Evolutionary conservation across 345 rosid species (phyloP), one percentile per base, ranked within the genome.

Genomic region (Gossypium sturtianum): DNA sequence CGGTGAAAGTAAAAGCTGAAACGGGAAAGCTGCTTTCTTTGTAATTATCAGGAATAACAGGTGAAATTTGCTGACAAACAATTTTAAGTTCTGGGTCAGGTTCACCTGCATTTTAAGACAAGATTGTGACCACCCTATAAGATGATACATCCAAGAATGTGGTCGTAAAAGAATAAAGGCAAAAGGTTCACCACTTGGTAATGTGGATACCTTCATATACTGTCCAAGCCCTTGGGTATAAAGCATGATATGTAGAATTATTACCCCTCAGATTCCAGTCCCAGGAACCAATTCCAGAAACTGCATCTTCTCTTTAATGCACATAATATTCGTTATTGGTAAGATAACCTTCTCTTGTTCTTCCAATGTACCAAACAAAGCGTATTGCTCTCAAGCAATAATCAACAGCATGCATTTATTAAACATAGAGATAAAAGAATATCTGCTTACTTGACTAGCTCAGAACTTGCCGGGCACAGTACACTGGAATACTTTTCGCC

Each of bases 141-240:
- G 75, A 73, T 17, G 48, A 62, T n/a, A 65, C 38, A 22, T 25
- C 57, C 7, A 9, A 43, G 12, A 45, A 70, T 49, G 58, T 23
- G 25, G 23, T 52, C 52, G 12, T 69, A n/a, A 60, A 58, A 58
- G 4, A 44, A 70, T 70, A 20, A 58, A 58, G 16, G 63, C 23
- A 58, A 25, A 54, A 65, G 12, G 41, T 22, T 62, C n/a, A 69
- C 20, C 51, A 69, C 63, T 45, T 67, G 47, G 10, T 23, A 52
- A 70, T 41, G 60, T 13, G 47, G 19, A 75, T 91, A 95, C 99
- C 99, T 20, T 93, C 98, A 78, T 91, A 88, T 19, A 83, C 80
- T 16, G 99, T 95, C 99, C 99, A 95, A 41, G 99, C 88, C 87
- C 99, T 91, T 9, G 99, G 99, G 79, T 86, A 93, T 75, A 95